Conservation (phyloP, 768 basidiomycete genomes). For the Termitomyces sp. region DNA sequence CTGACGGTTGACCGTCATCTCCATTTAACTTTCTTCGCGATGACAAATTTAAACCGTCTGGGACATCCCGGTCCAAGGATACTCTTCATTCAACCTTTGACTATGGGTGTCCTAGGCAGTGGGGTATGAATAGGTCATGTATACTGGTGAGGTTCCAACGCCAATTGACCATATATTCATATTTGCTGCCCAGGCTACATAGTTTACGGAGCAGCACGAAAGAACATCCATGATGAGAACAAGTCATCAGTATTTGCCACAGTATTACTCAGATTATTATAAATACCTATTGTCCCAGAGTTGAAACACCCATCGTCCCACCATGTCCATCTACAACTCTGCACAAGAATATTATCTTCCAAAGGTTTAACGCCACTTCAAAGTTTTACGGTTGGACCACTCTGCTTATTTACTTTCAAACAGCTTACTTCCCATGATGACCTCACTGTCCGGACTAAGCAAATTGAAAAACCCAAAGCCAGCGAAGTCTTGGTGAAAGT, state of each 20-base stretch:
- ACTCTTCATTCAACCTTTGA: neutral
- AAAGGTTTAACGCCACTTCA: constrained; percentile 1
- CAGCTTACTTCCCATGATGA: constrained; percentile 19
- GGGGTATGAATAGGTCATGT: neutral
- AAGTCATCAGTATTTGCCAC: neutral
- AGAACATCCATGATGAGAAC: neutral
- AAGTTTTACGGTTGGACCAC: neutral
- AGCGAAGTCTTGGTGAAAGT: constrained; percentile 51
- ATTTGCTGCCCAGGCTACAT: neutral
- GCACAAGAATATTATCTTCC: constrained; percentile 13
- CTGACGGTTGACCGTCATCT: neutral
- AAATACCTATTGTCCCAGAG: neutral
- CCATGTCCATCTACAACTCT: constrained; percentile 8
- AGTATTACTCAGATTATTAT: neutral
- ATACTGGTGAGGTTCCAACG: neutral
- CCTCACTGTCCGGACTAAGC: constrained; percentile 17
- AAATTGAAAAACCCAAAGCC: constrained; percentile 27
- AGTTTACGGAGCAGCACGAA: neutral
- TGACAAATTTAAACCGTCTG: neutral
- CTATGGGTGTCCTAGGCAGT: neutral
- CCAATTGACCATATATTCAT: neutral
- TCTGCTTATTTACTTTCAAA: neutral
- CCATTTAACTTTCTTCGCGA: neutral
- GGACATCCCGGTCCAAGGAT: neutral
- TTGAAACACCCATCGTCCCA: neutral